phyloP scores from a whole-genome alignment of 1,139 yeast genomes.

The Yamadazyma mexicana region DNA sequence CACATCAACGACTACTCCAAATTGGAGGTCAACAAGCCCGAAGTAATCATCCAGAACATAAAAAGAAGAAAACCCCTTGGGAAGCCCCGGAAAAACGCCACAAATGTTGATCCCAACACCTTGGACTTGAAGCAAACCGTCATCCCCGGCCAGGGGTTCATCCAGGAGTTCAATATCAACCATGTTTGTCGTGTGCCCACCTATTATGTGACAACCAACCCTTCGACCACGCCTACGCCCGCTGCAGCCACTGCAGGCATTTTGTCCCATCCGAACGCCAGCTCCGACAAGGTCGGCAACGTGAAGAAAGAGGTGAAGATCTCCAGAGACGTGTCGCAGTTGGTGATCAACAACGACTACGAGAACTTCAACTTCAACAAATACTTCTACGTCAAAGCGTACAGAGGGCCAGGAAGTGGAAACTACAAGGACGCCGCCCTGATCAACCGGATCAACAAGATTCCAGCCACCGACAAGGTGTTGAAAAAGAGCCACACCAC shows the following conservation, averaged over 20 bases:
- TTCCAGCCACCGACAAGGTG: slow-evolving; percentile 20
- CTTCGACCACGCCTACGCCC: slow-evolving; percentile 1
- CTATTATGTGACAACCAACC: slow-evolving; percentile 36
- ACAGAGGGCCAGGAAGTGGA: slow-evolving; percentile 50
- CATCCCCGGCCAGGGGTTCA: slow-evolving; percentile 48
- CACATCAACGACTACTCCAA: slow-evolving; percentile 30
- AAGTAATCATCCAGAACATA: slow-evolving; percentile 8
- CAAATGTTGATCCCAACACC: slow-evolving; percentile 40
- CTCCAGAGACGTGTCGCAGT: slow-evolving; percentile 37
- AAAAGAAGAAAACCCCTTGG: slow-evolving; percentile 25
- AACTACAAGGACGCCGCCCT: slow-evolving; percentile 48
- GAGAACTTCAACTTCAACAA: slow-evolving; percentile 36
- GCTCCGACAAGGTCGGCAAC: slow-evolving; percentile 5
- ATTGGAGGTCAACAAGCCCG: slow-evolving; percentile 20
- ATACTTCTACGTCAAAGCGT: slow-evolving; percentile 41
- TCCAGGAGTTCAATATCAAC: slow-evolving; percentile 44
- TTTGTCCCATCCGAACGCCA: neutral
- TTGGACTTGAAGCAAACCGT: slow-evolving; percentile 42
- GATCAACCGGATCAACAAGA: slow-evolving; percentile 38
- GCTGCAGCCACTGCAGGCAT: slow-evolving; percentile 3
- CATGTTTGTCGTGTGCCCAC: slow-evolving; percentile 46
- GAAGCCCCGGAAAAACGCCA: slow-evolving; percentile 31
- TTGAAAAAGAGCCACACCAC: slow-evolving; percentile 12
- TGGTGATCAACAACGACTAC: slow-evolving; percentile 36
- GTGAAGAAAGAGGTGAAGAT: slow-evolving; percentile 19